Percentiles rank a stretch among this genome's conserved stretches.
Evolutionary conservation across 495 filamentous ascomycete genomes (phyloP).

Genomic region (Xylaria castorea): DNA sequence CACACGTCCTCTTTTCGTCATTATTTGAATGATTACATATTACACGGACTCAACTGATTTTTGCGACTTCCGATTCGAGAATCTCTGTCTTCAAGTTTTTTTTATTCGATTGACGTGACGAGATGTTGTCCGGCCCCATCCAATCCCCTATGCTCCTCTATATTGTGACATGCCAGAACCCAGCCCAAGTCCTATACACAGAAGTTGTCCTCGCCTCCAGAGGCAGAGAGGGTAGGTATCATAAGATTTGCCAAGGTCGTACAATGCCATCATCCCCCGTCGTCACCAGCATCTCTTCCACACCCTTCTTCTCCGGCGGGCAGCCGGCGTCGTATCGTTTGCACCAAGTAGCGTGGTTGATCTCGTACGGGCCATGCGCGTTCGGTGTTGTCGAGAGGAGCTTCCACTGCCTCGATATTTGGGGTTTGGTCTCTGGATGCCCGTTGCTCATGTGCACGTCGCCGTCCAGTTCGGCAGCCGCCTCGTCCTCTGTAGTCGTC

Average conservation of each 20-base stretch:
- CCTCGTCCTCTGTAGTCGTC: constrained; percentile 36
- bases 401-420: constrained; percentile 65
- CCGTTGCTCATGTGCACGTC: constrained; percentile 51
- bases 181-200: constrained; percentile 3
- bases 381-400: constrained; percentile 67
- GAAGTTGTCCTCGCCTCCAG: not conserved
- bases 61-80: not conserved
- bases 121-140: not conserved
- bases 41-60: not conserved
- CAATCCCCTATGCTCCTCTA: constrained; percentile 1
- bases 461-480: constrained; percentile 43
- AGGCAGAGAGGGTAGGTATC: not conserved
- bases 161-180: constrained; percentile 12
- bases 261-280: constrained; percentile 84
- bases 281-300: constrained; percentile 77
- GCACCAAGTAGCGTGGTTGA: constrained; percentile 90
- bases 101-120: not conserved
- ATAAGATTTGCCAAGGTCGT: constrained; percentile 66
- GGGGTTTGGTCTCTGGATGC: constrained; percentile 33
- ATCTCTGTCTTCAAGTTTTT: not conserved
- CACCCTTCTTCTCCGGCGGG: constrained; percentile 49
- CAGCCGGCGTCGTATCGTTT: constrained; percentile 60
- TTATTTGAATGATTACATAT: constrained; percentile 26
- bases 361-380: constrained; percentile 88
- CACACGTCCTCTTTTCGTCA: not conserved